Evolutionary conservation across 257 asterid species (phyloP).

Genomic region (Coffea eugenioides): DNA sequence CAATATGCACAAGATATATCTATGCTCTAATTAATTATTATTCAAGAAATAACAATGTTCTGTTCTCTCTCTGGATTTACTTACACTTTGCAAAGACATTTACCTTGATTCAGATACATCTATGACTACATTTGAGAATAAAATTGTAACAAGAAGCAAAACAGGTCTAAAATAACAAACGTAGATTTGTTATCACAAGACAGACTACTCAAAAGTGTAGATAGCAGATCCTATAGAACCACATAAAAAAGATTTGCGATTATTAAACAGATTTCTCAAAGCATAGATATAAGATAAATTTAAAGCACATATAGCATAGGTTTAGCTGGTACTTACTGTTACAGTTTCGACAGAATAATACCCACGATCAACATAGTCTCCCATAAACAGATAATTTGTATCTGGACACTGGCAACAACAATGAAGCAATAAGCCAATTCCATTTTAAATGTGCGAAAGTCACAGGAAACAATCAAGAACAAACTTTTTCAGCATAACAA

Average conservation of each 20-base stretch:
- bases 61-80: neutral
- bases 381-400: conserved; percentile 93
- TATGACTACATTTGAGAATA: neutral
- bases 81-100: neutral
- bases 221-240: neutral
- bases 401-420: conserved; percentile 82
- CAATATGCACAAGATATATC: neutral
- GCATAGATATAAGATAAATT: neutral
- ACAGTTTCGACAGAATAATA: conserved; percentile 94
- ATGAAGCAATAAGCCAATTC: neutral
- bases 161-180: neutral
- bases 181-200: neutral
- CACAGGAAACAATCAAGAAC: neutral
- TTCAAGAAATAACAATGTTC: neutral
- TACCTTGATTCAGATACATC: neutral
- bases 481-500: neutral
- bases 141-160: neutral
- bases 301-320: neutral
- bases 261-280: neutral
- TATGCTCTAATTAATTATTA: neutral
- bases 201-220: neutral
- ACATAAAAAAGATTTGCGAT: neutral
- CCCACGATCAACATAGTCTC: conserved; percentile 96
- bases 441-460: neutral
- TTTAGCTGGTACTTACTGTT: conserved; percentile 60